Conservation (phyloP, 768 basidiomycete genomes). For the Mycena galericulata region DNA sequence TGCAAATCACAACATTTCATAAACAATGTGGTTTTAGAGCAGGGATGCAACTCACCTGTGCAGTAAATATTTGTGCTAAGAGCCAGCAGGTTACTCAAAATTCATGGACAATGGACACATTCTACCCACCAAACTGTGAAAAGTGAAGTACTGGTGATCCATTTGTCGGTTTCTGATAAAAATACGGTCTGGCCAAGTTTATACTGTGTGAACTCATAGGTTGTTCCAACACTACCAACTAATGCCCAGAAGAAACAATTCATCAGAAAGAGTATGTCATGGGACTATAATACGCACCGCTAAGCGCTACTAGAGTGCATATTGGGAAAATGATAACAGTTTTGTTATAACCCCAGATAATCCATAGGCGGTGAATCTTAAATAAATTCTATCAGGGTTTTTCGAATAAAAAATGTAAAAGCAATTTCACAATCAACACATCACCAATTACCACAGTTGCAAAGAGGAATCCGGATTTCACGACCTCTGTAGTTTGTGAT, state of each 20-base stretch:
- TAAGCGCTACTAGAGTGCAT: constrained; percentile 11
- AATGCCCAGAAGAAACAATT: background rate
- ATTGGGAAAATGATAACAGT: constrained; percentile 27
- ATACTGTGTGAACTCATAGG: constrained; percentile 29
- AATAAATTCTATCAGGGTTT: background rate
- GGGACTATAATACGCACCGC: constrained; percentile 13
- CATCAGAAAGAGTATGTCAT: background rate
- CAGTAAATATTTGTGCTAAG: constrained; percentile 9
- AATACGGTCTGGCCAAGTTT: constrained; percentile 22
- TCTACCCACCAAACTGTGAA: constrained; percentile 27
- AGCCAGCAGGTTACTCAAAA: background rate
- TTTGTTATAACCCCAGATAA: constrained; percentile 22
- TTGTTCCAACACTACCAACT: constrained; percentile 29
- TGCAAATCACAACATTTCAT: background rate
- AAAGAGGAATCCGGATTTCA: constrained; percentile 27
- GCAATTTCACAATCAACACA: constrained; percentile 26
- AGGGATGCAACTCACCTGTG: background rate
- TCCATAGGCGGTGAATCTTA: constrained; percentile 57
- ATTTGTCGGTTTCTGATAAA: constrained; percentile 14
- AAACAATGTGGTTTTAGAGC: background rate
- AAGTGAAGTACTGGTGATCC: constrained; percentile 32
- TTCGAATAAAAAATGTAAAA: background rate
- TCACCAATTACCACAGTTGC: constrained; percentile 25
- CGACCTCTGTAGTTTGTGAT: constrained; percentile 25
- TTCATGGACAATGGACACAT: too few relatives aligned